Conservation (phyloP, 768 basidiomycete genomes). For the Tricholoma furcatifolium region DNA sequence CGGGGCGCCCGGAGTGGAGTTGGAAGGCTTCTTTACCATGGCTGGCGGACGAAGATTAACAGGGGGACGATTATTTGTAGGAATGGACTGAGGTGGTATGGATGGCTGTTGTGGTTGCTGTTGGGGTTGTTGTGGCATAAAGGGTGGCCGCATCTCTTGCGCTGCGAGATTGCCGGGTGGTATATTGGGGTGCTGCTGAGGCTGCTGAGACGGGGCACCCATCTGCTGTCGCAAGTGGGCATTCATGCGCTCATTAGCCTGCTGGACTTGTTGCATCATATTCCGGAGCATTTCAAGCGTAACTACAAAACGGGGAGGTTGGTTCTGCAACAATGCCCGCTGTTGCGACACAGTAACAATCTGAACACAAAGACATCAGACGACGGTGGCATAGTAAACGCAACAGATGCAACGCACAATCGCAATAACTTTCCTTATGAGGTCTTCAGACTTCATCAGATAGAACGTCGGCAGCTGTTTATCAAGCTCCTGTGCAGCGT, state of each 20-base stretch:
- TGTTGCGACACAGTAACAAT: constrained; percentile 46
- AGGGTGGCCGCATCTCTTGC: constrained; percentile 18
- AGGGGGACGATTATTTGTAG: constrained; percentile 15
- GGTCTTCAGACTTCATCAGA: constrained; percentile 45
- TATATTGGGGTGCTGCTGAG: constrained; percentile 11
- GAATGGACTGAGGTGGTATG: constrained; percentile 16
- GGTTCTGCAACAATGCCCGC: constrained; percentile 32
- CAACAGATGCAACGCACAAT: constrained; percentile 45
- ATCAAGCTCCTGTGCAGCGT: constrained; percentile 47
- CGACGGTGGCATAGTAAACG: constrained; percentile 3
- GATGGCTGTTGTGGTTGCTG: constrained; percentile 18
- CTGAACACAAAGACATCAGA: constrained; percentile 26
- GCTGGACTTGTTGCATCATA: constrained; percentile 32
- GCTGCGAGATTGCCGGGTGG: constrained; percentile 4
- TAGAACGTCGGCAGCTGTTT: constrained; percentile 44
- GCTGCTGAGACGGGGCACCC: constrained; percentile 15
- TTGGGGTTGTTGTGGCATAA: constrained; percentile 16
- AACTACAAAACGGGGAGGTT: constrained; percentile 42
- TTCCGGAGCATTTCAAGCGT: constrained; percentile 36
- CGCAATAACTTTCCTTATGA: constrained; percentile 47
- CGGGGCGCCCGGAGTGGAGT: constrained; percentile 17
- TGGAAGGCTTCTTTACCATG: constrained; percentile 28
- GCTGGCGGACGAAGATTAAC: constrained; percentile 22
- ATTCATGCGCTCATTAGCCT: constrained; percentile 10
- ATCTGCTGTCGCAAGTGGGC: constrained; percentile 18